Evolutionary conservation across 257 asterid genomes (phyloP).

Genomic region (Nicotiana knightiana): DNA sequence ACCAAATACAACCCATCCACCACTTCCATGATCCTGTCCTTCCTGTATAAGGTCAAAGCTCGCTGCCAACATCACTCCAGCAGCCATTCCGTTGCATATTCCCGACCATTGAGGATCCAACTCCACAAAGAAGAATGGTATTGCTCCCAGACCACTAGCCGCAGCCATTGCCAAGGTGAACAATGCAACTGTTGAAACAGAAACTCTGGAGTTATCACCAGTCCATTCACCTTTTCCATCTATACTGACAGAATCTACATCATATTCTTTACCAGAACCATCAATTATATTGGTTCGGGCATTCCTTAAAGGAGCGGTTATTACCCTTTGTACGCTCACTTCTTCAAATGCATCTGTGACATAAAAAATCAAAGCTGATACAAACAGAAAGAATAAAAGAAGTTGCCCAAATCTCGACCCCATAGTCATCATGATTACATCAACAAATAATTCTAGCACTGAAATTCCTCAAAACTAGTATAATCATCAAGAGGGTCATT

Average conservation of each 20-base stretch:
- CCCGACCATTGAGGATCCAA: conserved; percentile 98
- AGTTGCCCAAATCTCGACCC: conserved; percentile 29
- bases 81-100: conserved; percentile 97
- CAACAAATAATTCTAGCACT: conserved; percentile 10
- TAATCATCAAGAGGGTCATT: background rate
- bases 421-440: conserved; percentile 25
- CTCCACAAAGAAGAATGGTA: conserved; percentile 94
- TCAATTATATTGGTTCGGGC: conserved; percentile 64
- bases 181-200: conserved; percentile 83
- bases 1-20: conserved; percentile 92
- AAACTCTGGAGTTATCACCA: conserved; percentile 51
- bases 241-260: conserved; percentile 29
- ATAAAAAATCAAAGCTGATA: conserved; percentile 25
- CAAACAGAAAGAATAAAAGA: conserved; percentile 36
- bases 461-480: conserved; percentile 5
- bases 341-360: conserved; percentile 35
- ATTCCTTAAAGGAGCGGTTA: conserved; percentile 68
- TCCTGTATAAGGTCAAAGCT: conserved; percentile 98
- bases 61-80: conserved; percentile 98
- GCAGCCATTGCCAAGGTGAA: conserved; percentile 95
- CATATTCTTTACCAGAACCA: conserved; percentile 79
- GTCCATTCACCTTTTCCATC: conserved; percentile 38
- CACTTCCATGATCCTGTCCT: conserved; percentile 96
- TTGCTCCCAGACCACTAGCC: conserved; percentile 95
- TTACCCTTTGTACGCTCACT: conserved; percentile 33